Conservation (phyloP, 148 eudicot species). For the Silene uniflora region DNA sequence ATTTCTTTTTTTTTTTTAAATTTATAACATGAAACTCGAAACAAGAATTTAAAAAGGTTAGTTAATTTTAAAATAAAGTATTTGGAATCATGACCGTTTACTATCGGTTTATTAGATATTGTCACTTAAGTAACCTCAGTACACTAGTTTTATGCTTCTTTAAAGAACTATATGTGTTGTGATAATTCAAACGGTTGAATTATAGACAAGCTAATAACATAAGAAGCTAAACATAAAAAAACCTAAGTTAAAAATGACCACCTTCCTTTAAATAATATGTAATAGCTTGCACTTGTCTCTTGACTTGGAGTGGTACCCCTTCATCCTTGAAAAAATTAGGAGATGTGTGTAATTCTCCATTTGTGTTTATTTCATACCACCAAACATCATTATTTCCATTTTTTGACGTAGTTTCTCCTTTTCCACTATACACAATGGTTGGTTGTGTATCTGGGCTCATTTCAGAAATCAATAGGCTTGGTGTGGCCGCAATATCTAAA, state of each 20-base stretch:
- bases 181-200: no score
- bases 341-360: constrained; percentile 1
- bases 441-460: neutral
- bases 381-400: neutral
- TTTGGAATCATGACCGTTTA: no score
- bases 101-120: no score
- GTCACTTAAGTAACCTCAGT: no score
- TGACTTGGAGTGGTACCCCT: neutral
- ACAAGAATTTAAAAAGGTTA: no score
- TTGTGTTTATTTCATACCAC: constrained; percentile 4
- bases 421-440: neutral
- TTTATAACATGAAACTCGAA: no score
- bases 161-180: no score
- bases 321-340: neutral
- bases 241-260: neutral
- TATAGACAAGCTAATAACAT: no score
- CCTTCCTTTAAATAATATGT: neutral
- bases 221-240: no score
- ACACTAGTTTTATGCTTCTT: no score
- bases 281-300: neutral
- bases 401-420: neutral
- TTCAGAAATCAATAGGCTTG: neutral
- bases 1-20: no score
- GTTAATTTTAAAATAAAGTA: no score
- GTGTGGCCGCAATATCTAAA: neutral